Percentiles rank a stretch among this genome's conserved stretches.
Conservation (phyloP, 2,329 filamentous ascomycete genomes). For the Claviceps quebecensis region DNA sequence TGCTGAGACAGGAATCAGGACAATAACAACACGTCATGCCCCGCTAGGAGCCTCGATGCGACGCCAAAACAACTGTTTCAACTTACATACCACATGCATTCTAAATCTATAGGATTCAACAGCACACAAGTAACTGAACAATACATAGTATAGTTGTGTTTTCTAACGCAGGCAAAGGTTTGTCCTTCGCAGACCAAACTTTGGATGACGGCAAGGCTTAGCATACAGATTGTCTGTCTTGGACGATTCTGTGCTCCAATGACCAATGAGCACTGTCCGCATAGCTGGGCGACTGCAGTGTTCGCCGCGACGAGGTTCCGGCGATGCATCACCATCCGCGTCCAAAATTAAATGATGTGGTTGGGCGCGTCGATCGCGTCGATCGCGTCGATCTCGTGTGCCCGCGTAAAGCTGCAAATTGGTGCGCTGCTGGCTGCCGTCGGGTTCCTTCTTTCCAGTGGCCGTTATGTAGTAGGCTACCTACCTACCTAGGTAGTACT, state of each 20-base stretch:
- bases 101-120: too few species aligned
- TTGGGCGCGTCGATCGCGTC: slow-evolving; percentile 5
- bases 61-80: not conserved
- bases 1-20: not conserved
- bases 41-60: not conserved
- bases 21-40: not conserved
- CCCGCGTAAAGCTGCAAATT: slow-evolving; percentile 23
- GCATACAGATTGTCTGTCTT: not conserved
- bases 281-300: not conserved
- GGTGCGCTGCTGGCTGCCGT: not conserved
- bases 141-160: not conserved
- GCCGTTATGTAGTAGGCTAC: not conserved
- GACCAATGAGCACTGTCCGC: not conserved
- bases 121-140: not conserved
- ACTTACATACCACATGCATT: not conserved
- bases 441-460: not conserved
- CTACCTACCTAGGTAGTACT: too few species aligned
- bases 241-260: not conserved
- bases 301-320: not conserved
- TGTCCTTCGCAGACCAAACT: not conserved
- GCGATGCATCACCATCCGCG: not conserved
- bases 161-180: not conserved
- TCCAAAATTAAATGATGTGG: not conserved
- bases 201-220: not conserved
- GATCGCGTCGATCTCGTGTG: slow-evolving; percentile 10